phyloP scores from a whole-genome alignment of 331 rosid genomes.

The Stylosanthes scabra region DNA sequence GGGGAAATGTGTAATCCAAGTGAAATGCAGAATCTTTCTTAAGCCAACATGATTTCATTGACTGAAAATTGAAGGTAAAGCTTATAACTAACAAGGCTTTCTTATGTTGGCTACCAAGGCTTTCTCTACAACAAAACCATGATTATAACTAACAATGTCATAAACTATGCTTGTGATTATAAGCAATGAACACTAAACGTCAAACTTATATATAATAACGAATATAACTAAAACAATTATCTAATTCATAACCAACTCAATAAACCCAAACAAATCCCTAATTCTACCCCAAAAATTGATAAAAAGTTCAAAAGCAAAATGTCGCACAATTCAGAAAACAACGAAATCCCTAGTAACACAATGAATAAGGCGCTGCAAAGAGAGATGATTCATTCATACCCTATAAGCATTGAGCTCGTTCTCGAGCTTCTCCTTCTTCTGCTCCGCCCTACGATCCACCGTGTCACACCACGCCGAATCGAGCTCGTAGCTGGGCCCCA shows the following conservation, averaged over 20 bases:
- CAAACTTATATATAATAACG: neutral
- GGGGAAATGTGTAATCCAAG: neutral
- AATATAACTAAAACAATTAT: neutral
- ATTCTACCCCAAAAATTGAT: neutral
- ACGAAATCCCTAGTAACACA: neutral
- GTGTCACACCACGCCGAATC: slow-evolving; percentile 76
- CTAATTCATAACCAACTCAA: neutral
- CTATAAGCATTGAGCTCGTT: slow-evolving; percentile 94
- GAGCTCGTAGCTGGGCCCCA: slow-evolving; percentile 66
- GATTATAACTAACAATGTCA: no score
- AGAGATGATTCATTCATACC: slow-evolving; percentile 45
- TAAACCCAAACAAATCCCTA: neutral
- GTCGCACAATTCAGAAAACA: neutral
- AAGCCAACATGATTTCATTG: no score
- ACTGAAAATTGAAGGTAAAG: no score
- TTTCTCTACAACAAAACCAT: no score
- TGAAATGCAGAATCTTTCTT: neutral
- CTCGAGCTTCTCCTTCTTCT: slow-evolving; percentile 95
- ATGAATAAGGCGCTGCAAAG: neutral
- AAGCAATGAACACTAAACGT: no score
- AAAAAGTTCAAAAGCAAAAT: neutral
- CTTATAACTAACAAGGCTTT: no score
- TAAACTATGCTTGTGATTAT: no score
- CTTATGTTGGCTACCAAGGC: no score
- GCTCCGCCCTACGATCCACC: slow-evolving; percentile 84